Percentiles rank a stretch among this genome's conserved stretches.
Conservation (phyloP, 352 stramenopile genomes). For the Pythium monospermum region DNA sequence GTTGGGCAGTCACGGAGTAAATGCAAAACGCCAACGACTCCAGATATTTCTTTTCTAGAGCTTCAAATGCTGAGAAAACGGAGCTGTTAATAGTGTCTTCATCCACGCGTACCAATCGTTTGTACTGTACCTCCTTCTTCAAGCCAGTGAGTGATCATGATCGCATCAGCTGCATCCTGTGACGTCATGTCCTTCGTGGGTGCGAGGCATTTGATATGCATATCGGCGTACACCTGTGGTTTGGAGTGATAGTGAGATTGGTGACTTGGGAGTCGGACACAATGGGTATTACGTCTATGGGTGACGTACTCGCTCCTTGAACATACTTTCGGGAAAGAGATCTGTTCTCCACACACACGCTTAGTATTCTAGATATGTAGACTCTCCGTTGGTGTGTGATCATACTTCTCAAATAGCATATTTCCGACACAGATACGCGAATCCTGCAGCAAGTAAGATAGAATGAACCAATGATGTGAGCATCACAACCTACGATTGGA, state of each 20-base stretch:
- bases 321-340: slow-evolving; percentile 31
- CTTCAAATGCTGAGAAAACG: slow-evolving; percentile 28
- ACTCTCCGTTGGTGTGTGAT: neutral
- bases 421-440: slow-evolving; percentile 38
- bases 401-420: slow-evolving; percentile 40
- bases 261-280: neutral
- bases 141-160: slow-evolving; percentile 30
- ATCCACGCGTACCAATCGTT: neutral
- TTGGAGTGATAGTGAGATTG: too few relatives aligned
- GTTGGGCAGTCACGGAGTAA: slow-evolving; percentile 20
- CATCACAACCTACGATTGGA: neutral
- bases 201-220: slow-evolving; percentile 35
- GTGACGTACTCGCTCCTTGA: slow-evolving; percentile 25
- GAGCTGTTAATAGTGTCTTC: neutral
- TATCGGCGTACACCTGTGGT: slow-evolving; percentile 40
- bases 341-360: slow-evolving; percentile 17
- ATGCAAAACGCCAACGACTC: slow-evolving; percentile 30
- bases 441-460: slow-evolving; percentile 24
- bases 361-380: neutral
- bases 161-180: slow-evolving; percentile 23
- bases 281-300: neutral
- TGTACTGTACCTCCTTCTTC: slow-evolving; percentile 31
- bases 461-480: neutral
- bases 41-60: slow-evolving; percentile 35
- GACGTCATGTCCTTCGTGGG: slow-evolving; percentile 18